phyloP scores from a whole-genome alignment of 2,329 filamentous ascomycete genomes.

The Chrysoporthe deuterocubensis region DNA sequence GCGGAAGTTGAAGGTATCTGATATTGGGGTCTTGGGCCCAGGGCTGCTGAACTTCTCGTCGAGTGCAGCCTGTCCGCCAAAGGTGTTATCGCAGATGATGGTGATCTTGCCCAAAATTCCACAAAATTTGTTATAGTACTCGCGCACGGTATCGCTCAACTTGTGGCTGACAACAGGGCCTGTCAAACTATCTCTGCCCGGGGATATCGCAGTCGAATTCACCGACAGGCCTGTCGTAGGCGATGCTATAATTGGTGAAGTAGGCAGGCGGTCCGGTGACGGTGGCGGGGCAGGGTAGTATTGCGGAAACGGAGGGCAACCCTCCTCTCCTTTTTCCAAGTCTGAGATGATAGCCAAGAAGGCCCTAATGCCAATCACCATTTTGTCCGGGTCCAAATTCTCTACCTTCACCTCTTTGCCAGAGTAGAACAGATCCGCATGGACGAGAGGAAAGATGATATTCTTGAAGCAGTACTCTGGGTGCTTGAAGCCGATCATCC shows the following conservation, averaged over 20 bases:
- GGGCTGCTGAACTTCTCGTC: slow-evolving; percentile 92
- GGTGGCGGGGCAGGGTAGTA: slow-evolving; percentile 52
- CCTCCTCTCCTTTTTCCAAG: slow-evolving; percentile 79
- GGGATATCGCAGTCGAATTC: slow-evolving; percentile 34
- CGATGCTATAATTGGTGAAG: slow-evolving; percentile 55
- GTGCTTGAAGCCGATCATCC: slow-evolving; percentile 91
- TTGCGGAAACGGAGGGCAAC: slow-evolving; percentile 81
- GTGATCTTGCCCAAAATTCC: slow-evolving; percentile 96
- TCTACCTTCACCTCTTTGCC: slow-evolving; percentile 83
- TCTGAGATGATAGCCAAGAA: slow-evolving; percentile 94
- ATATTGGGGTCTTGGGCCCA: slow-evolving; percentile 90
- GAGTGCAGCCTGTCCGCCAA: slow-evolving; percentile 91
- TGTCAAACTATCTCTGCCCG: slow-evolving; percentile 68
- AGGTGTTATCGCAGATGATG: slow-evolving; percentile 94
- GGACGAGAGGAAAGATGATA: slow-evolving; percentile 94
- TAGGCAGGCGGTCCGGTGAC: slow-evolving; percentile 48
- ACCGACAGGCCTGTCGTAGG: slow-evolving; percentile 36
- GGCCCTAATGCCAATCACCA: slow-evolving; percentile 94
- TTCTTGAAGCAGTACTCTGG: slow-evolving; percentile 91
- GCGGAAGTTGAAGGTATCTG: slow-evolving; percentile 92
- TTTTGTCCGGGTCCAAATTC: slow-evolving; percentile 91
- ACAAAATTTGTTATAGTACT: slow-evolving; percentile 90
- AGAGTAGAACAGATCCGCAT: slow-evolving; percentile 82
- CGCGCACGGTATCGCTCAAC: slow-evolving; percentile 76
- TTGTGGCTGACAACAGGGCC: slow-evolving; percentile 63